Evolutionary conservation across 2,329 filamentous ascomycete genomes (phyloP), one percentile per base, ranked within the genome.

Genomic region (Fusarium duplospermum): DNA sequence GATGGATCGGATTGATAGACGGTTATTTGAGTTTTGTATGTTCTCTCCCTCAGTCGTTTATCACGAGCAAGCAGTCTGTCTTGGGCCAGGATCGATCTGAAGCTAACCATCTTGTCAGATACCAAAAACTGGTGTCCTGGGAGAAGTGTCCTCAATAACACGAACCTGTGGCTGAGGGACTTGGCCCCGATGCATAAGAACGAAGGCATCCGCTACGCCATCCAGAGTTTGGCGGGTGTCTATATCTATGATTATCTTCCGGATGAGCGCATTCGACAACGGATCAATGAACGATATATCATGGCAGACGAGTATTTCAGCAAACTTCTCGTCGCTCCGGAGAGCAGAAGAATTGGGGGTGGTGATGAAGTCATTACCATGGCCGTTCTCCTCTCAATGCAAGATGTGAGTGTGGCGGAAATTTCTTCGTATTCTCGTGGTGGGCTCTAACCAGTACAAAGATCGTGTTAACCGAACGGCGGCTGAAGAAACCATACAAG

Each of bases 201-300:
- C 29, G 67, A 74, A 16, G 82, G 82, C 22, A 81, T 85, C 10
- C 73, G 78, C 4, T 76, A 79, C 29, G 83, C 83, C 7, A 83
- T 85, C n/a, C 81, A 84, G 50, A 83, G 83, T 24, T 76, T 85
- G 3, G 82, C 83, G 4, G 83, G 83, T 2, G 80, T 84, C 1
- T 85, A 85, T 33, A 82, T 85, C 7, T 83, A 84, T 64, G 83
- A 85, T 64, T 85, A 84, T 36, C 65, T 80, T 18, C 83, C 82
- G 1, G 73, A 79, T 31, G 78, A 82, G 10, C 68, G 69, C 6
- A 74, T 85, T 14, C 77, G 79, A 18, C 72, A 72, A 11, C 77
- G 80, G 14, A 80, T 84, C 61, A 84, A 84, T 50, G 63, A 79
- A 13, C 77, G 78, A 22, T 84, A 83, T 65, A 45, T 54, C 13